Conservation (phyloP, 2,329 filamentous ascomycete species). For the Curvularia spicifera region DNA sequence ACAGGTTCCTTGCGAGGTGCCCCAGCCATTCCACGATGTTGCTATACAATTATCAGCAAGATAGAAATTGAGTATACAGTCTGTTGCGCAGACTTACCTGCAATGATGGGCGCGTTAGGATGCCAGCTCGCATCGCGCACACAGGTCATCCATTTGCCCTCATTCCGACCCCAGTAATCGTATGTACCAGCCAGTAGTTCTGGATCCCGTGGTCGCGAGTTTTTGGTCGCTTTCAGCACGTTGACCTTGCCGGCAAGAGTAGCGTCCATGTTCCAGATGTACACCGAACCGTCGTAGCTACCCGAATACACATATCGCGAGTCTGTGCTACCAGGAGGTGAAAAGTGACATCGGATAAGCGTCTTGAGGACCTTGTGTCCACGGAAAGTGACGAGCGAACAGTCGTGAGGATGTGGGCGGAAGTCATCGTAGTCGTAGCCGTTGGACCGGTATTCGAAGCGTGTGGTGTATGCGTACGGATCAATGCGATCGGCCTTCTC, state of each 20-base stretch:
- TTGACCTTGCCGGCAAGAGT: constrained; percentile 80
- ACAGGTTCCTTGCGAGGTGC: constrained; percentile 74
- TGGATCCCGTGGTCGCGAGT: constrained; percentile 63
- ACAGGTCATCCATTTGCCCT: constrained; percentile 72
- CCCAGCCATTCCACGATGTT: constrained; percentile 82
- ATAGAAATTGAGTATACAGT: background rate
- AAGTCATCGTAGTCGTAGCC: constrained; percentile 70
- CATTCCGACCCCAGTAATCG: constrained; percentile 62
- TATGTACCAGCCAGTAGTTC: constrained; percentile 64
- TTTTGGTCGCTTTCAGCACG: constrained; percentile 72
- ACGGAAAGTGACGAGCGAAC: constrained; percentile 90
- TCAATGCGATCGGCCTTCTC: constrained; percentile 65
- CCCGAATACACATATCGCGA: constrained; percentile 93
- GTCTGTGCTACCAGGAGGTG: constrained; percentile 82
- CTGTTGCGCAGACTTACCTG: constrained; percentile 55
- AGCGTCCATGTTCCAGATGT: constrained; percentile 92
- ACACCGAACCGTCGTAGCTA: constrained; percentile 86
- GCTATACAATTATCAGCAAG: constrained; percentile 58
- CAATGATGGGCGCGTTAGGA: constrained; percentile 80
- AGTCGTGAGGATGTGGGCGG: constrained; percentile 80
- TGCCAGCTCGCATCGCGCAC: constrained; percentile 93
- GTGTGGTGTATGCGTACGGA: constrained; percentile 63
- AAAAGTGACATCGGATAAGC: constrained; percentile 94
- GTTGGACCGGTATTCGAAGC: constrained; percentile 77
- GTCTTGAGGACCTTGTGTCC: constrained; percentile 90